Evolutionary conservation across 306 rosid genomes (phyloP).

Genomic region (Pterocarpus macrocarpus): DNA sequence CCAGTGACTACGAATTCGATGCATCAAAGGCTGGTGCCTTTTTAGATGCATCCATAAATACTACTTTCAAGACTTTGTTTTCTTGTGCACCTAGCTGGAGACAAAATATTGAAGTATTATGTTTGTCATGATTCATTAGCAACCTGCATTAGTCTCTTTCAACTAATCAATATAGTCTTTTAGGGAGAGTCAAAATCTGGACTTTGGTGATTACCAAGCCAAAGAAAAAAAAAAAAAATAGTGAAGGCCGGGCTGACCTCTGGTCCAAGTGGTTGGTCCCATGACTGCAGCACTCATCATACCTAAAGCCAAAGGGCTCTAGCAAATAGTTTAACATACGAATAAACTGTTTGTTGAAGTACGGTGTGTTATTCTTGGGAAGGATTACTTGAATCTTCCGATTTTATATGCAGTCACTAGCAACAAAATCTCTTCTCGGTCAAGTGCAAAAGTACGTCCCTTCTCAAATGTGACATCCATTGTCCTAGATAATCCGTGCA

Average conservation of each 20-base stretch:
- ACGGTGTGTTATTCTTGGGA: not conserved
- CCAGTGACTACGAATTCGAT: slow-evolving; percentile 39
- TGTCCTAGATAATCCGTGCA: too few relatives aligned
- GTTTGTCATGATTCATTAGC: slow-evolving; percentile 38
- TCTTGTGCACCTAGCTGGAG: slow-evolving; percentile 39
- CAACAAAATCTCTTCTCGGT: too few relatives aligned
- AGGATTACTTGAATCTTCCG: slow-evolving; percentile 10
- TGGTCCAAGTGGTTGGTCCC: slow-evolving; percentile 46
- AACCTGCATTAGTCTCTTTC: slow-evolving; percentile 42
- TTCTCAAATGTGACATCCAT: too few relatives aligned
- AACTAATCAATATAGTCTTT: slow-evolving; percentile 37
- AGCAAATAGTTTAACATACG: not conserved
- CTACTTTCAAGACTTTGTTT: slow-evolving; percentile 40
- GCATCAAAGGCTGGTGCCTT: slow-evolving; percentile 36
- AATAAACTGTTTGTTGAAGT: not conserved
- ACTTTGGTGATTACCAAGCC: slow-evolving; percentile 9
- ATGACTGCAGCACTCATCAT: slow-evolving; percentile 45
- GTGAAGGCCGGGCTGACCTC: slow-evolving; percentile 21
- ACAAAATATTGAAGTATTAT: slow-evolving; percentile 42
- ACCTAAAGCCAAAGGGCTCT: slow-evolving; percentile 34
- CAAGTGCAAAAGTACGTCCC: too few relatives aligned
- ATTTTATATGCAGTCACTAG: too few relatives aligned
- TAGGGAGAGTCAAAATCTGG: slow-evolving; percentile 41
- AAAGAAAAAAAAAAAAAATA: not conserved
- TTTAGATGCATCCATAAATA: slow-evolving; percentile 42